Conservation (phyloP, 1,284 basidiomycete species). For the Acaromyces ingoldii region DNA sequence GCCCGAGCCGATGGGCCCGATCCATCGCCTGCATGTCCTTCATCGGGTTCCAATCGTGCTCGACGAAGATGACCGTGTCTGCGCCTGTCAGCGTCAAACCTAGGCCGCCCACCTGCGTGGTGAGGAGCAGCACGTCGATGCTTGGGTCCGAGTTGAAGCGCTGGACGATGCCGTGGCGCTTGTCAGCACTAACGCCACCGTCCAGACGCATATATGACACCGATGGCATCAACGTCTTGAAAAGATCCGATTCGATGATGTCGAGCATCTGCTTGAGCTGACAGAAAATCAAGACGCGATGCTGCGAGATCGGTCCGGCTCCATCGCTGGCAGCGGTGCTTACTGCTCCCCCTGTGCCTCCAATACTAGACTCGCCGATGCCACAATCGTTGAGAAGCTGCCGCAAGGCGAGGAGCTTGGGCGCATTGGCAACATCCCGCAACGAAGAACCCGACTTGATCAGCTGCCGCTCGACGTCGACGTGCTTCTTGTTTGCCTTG, state of each 20-base stretch:
- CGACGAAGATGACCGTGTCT: slow-evolving; percentile 98
- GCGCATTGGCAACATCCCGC: slow-evolving; percentile 81
- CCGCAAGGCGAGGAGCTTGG: slow-evolving; percentile 82
- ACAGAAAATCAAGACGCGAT: slow-evolving; percentile 97
- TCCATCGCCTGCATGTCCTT: slow-evolving; percentile 99
- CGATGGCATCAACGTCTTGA: slow-evolving; percentile 84
- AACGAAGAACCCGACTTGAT: slow-evolving; percentile 53
- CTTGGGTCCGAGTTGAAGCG: slow-evolving; percentile 97
- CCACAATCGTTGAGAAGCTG: slow-evolving; percentile 93
- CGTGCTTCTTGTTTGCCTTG: slow-evolving; percentile 53
- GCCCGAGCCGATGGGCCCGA: slow-evolving; percentile 92
- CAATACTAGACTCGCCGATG: no score
- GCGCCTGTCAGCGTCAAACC: slow-evolving; percentile 95
- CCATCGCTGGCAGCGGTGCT: slow-evolving; percentile 54
- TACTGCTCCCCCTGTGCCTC: no score
- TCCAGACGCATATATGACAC: slow-evolving; percentile 98
- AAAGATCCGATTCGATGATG: slow-evolving; percentile 89
- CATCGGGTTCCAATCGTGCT: slow-evolving; percentile 99
- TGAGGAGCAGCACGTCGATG: slow-evolving; percentile 92
- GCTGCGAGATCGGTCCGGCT: slow-evolving; percentile 69
- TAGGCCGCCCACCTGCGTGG: slow-evolving; percentile 92
- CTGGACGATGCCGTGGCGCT: slow-evolving; percentile 67
- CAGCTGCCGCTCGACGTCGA: slow-evolving; percentile 59
- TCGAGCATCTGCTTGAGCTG: slow-evolving; percentile 99
- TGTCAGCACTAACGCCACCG: slow-evolving; percentile 53